These are phyloP conservation scores for Elaeis guineensis DNA, from an alignment of 176 grass and related monocot genomes.

Conservation along the genomic window DNA sequence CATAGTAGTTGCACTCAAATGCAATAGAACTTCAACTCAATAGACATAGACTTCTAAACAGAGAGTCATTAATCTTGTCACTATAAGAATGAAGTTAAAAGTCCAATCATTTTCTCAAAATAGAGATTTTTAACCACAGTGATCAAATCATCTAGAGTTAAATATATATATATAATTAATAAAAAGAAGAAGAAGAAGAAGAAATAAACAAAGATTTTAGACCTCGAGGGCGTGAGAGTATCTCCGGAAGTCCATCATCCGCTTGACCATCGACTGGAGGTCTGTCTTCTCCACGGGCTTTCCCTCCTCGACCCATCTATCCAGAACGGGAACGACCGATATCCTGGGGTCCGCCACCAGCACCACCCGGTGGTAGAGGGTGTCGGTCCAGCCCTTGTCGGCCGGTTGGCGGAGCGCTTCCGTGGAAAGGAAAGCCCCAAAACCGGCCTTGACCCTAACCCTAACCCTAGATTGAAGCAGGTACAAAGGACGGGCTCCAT, in stretches of 20 bases:
- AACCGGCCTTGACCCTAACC: no score
- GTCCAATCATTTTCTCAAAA: no score
- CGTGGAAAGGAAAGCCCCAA: no score
- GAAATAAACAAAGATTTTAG: neutral
- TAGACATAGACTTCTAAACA: no score
- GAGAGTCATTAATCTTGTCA: no score
- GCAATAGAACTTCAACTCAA: no score
- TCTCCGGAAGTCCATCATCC: constrained; percentile 15
- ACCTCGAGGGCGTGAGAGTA: constrained; percentile 54
- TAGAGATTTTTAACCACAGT: no score
- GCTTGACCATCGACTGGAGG: constrained; percentile 37
- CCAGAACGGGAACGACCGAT: constrained; percentile 31
- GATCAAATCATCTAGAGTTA: neutral
- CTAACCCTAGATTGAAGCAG: no score
- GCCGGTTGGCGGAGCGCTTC: no score
- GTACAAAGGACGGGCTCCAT: no score
- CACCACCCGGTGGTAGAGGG: constrained; percentile 21
- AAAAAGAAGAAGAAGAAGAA: neutral
- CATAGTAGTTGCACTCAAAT: no score
- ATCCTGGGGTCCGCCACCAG: constrained; percentile 11
- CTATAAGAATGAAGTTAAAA: no score
- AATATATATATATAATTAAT: neutral
- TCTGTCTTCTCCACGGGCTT: constrained; percentile 26
- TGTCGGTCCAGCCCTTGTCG: neutral
- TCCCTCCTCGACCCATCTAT: constrained; percentile 33